Conservation (phyloP, 306 rosid species). For the Ochetophila trinervis region DNA sequence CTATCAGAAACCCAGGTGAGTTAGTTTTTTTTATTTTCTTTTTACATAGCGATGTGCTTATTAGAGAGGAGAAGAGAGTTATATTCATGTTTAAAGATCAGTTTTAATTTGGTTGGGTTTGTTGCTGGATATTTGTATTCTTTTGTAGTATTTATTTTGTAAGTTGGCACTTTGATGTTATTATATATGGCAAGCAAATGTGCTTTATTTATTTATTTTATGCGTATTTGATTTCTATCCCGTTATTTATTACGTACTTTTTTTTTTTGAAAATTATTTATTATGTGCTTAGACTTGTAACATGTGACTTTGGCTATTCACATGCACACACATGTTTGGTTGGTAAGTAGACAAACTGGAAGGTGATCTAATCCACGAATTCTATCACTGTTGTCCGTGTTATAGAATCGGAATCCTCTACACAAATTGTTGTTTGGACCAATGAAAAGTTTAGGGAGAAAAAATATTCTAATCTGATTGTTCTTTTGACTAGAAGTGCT, state of each 20-base stretch:
- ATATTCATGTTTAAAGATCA: neutral
- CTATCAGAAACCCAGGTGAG: no score
- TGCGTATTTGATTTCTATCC: neutral
- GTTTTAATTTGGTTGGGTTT: neutral
- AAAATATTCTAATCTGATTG: neutral
- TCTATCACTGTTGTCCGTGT: conserved; percentile 11
- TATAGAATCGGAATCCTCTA: conserved; percentile 12
- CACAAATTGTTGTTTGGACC: conserved; percentile 7
- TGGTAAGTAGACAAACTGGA: conserved; percentile 16
- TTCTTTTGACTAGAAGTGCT: neutral
- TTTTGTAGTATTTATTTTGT: neutral
- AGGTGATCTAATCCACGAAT: neutral
- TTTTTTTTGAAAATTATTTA: no score
- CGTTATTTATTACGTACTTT: neutral
- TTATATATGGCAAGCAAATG: conserved; percentile 1
- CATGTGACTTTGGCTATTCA: neutral
- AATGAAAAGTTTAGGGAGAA: neutral
- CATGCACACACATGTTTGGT: conserved; percentile 36
- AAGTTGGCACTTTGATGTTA: conserved; percentile 19
- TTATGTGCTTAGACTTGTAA: neutral
- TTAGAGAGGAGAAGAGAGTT: neutral
- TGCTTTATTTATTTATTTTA: neutral
- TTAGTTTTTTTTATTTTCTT: no score
- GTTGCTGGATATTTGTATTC: conserved; percentile 8
- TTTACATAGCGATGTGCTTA: no score